Conservation (phyloP, 2,329 filamentous ascomycete species). For the Epichloe festucae region DNA sequence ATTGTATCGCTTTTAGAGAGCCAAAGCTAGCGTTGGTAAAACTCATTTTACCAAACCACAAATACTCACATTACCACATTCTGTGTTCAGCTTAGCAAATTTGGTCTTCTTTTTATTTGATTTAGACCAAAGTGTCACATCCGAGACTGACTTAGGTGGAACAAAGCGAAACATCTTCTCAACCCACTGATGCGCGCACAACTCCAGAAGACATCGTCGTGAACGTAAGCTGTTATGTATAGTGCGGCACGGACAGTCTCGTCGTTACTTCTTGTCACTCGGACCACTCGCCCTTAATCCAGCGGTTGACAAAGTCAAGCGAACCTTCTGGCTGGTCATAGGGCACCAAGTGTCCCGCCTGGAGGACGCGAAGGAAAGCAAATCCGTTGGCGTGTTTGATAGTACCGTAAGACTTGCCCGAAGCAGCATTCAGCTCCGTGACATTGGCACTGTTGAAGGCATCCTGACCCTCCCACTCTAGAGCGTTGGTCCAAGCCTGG, state of each 20-base stretch:
- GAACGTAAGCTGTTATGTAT: not conserved
- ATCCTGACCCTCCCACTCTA: slow-evolving; percentile 85
- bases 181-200: too few relatives aligned
- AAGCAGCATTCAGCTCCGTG: slow-evolving; percentile 52
- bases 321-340: slow-evolving; percentile 87
- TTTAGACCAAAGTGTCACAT: too few relatives aligned
- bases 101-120: too few relatives aligned
- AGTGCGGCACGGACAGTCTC: not conserved
- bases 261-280: not conserved
- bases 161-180: too few relatives aligned
- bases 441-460: slow-evolving; percentile 60
- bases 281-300: slow-evolving; percentile 75
- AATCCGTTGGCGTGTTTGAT: slow-evolving; percentile 85
- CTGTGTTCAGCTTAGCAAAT: too few relatives aligned
- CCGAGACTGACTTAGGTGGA: too few relatives aligned
- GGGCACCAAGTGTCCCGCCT: slow-evolving; percentile 93
- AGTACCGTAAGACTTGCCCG: slow-evolving; percentile 56
- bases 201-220: not conserved
- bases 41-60: too few relatives aligned
- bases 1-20: too few relatives aligned
- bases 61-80: too few relatives aligned
- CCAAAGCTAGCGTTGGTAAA: too few relatives aligned
- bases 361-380: slow-evolving; percentile 81
- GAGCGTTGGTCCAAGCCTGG: slow-evolving; percentile 83
- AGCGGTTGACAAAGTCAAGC: slow-evolving; percentile 89